A percentile compares a stretch with the other conserved stretches of the same genome.
phyloP scores from a whole-genome alignment of 257 asterid genomes.

The Solanum medicagineum region DNA sequence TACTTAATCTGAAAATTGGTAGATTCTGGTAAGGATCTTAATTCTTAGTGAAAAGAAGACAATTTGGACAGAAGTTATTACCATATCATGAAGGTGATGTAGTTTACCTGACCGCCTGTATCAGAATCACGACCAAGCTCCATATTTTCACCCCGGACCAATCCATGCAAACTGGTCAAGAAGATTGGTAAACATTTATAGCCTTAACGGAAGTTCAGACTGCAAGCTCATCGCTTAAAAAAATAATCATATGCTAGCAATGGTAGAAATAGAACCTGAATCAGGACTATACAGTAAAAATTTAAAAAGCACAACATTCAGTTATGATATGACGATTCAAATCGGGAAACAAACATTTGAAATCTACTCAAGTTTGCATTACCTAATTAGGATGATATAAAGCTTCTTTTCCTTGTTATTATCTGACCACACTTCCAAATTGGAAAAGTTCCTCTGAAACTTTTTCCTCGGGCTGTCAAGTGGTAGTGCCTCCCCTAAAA shows the following conservation, averaged over 20 bases:
- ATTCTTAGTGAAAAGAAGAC: neutral
- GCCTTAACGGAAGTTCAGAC: neutral
- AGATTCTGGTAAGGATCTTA: neutral
- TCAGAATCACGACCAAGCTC: constrained; percentile 93
- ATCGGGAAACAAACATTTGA: neutral
- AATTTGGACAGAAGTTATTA: neutral
- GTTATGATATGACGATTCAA: neutral
- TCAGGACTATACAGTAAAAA: neutral
- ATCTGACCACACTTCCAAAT: constrained; percentile 55
- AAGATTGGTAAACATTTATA: neutral
- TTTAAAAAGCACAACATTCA: neutral
- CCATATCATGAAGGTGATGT: neutral
- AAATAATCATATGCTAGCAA: neutral
- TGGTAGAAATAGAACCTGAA: neutral
- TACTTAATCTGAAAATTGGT: constrained; percentile 47
- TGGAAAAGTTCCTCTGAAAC: constrained; percentile 36
- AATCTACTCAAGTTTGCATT: neutral
- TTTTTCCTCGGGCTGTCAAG: constrained; percentile 43
- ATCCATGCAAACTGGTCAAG: constrained; percentile 59
- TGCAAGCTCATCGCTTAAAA: neutral
- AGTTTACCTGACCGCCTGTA: constrained; percentile 76
- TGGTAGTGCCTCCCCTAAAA: constrained; percentile 31
- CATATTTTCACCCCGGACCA: constrained; percentile 87
- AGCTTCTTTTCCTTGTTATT: constrained; percentile 56
- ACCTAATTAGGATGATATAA: constrained; percentile 67